Base-by-base conservation (phyloP, 1,284 basidiomycete genomes). In the Tranzscheliella williamsii region DNA sequence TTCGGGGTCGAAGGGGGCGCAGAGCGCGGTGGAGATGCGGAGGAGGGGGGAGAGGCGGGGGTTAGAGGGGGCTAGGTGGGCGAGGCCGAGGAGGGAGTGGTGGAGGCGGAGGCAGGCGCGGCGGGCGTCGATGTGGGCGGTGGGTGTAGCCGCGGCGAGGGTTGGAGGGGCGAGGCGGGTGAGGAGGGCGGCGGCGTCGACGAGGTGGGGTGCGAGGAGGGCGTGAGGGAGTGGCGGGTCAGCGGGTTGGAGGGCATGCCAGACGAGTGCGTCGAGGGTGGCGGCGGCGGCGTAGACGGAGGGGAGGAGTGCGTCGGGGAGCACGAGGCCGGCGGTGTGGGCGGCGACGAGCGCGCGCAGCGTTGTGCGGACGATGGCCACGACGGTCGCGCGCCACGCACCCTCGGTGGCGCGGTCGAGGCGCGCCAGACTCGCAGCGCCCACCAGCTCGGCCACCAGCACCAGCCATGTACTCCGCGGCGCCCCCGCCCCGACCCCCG, bases 341-440 rank as follows among this genome's bases (percentile, higher is more conserved):
- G 15, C 26, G 6, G 37, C 44, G 41, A 53, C 42, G 3, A 61
- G 20, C 7, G 57, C 50, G 4, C 18, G 30, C 16, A 54, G 23
- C 5, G 47, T 46, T 5, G 51, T 54, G 9, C 34, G 12, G 0
- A 53, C 45, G 16, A 52, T 33, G 11, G 37, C 41, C 16, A 53
- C 27, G 9, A 48, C 41, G 2, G 44, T 29, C 3, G 34, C 17
- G 3, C 62, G 33, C 46, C 66, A 55, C 0, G 45, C 51, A 4
- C 34, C 32, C 15, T 60, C 51, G 0, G 52, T 57, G 2, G 51
- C 55, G 2, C 50, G 27, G 24, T 70, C 50, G 17, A 70, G 45
- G 1, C 42, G 35, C 24, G 61, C 57, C 17, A 70, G 24, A 18
- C 57, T 54, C 34, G 47, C 52, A 24, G 31, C 42, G 15, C 23